Base-by-base conservation (phyloP, 2,329 filamentous ascomycete species). In the Trichoderma harzianum region DNA sequence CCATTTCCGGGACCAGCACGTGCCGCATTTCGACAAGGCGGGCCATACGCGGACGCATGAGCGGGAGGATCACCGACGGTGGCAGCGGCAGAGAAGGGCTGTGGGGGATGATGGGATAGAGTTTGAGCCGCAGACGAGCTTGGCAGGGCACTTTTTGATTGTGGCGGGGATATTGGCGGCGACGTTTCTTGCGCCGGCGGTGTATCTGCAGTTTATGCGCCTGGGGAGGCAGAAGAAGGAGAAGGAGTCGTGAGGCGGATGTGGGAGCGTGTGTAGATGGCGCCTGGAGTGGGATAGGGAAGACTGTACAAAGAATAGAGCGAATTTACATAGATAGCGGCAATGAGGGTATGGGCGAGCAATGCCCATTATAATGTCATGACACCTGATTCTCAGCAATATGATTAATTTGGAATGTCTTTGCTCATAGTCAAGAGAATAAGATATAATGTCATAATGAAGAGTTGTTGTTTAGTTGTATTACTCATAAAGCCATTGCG, bases 11-110 rank as follows among this genome's bases (percentile, higher is more conserved):
- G 84, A 88, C 70, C 85, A 90, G 39, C 85, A 63, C n/a, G 53
- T 61, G 14, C 89, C 66, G 66, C 93, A 97, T 82, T 99, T 97
- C 76, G 91, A 98, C 82, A 87, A 88, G 53, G 84, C 83, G 55
- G 86, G 87, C 11, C 95, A 97, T 81, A 89, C 90, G 76, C 86
- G 89, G 73, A 97, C 93, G 72, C 93, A 97, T 74, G 85, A 87
- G 64, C 84, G 86, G 39, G 86, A 92, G 76, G 88, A 93, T 74
- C 80, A 83, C 57, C 80, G 85, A 7, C 80, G 82, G 24, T 79
- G 76, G 76, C 73, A 76, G 60, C 73, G 84, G 18, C 78, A 78
- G 55, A 78, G 77, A 43, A 76, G 78, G 78, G 87, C 76, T 79
- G 85, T 76, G 78, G 84, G 76, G 12, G 79, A 80, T 32, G 74